These are phyloP conservation scores for Vitis rotundifolia DNA, from an alignment of 164 flowering plant genomes.

Conservation along the genomic window DNA sequence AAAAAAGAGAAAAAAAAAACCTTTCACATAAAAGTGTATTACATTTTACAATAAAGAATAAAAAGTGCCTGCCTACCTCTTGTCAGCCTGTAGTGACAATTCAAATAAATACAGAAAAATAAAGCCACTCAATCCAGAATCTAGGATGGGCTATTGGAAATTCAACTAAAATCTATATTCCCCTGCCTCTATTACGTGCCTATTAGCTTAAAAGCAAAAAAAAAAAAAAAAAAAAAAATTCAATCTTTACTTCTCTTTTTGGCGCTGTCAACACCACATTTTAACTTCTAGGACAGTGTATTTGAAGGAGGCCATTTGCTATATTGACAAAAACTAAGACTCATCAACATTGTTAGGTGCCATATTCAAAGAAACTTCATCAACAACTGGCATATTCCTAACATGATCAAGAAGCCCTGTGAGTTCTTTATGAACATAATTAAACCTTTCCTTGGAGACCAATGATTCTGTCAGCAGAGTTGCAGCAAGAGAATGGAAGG, in stretches of 20 bases:
- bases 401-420: conserved; percentile 46
- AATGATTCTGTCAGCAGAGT: conserved; percentile 53
- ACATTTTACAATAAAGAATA: not conserved
- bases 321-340: conserved; percentile 4
- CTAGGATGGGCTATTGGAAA: not conserved
- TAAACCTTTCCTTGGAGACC: conserved; percentile 47
- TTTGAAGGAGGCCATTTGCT: not conserved
- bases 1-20: not conserved
- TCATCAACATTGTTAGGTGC: conserved; percentile 26
- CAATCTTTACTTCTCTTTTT: too few species aligned
- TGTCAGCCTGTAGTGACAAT: conserved; percentile 2
- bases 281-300: too few species aligned
- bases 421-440: conserved; percentile 52
- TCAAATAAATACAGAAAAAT: conserved; percentile 2
- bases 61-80: not conserved
- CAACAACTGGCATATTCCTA: conserved; percentile 38
- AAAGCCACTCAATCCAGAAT: conserved; percentile 1
- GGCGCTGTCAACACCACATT: too few species aligned
- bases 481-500: conserved; percentile 47
- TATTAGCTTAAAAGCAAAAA: too few species aligned
- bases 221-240: too few species aligned
- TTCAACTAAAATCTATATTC: not conserved
- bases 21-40: not conserved
- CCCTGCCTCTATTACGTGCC: not conserved
- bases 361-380: conserved; percentile 27